These are phyloP conservation scores for Picochlorum costavermella DNA, from an alignment of 139 green algal genomes.

Conservation along the genomic window DNA sequence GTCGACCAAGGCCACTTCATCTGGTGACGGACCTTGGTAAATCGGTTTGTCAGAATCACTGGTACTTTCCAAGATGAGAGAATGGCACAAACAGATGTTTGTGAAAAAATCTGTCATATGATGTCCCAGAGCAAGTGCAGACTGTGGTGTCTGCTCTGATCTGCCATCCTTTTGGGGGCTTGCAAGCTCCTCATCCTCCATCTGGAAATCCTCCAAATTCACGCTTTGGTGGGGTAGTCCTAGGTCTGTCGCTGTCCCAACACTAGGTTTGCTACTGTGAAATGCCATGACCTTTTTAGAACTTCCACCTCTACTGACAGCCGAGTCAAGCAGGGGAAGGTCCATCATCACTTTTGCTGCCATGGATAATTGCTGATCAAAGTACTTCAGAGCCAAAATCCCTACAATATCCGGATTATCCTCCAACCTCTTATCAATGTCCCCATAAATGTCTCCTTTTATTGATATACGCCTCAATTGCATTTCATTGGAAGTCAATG, in stretches of 20 bases:
- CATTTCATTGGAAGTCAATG: slow-evolving; percentile 87
- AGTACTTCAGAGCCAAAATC: slow-evolving; percentile 24
- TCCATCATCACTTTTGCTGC: slow-evolving; percentile 22
- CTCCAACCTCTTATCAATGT: slow-evolving; percentile 32
- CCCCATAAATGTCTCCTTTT: slow-evolving; percentile 35
- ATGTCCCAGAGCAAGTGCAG: slow-evolving; percentile 22
- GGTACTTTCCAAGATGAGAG: slow-evolving; percentile 46
- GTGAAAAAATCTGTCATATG: slow-evolving; percentile 56
- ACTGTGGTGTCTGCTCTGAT: not conserved
- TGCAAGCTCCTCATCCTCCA: not conserved
- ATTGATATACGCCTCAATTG: slow-evolving; percentile 48
- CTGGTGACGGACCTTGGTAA: slow-evolving; percentile 76
- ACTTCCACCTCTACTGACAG: slow-evolving; percentile 35
- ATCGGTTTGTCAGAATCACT: slow-evolving; percentile 7
- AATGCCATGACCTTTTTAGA: slow-evolving; percentile 21
- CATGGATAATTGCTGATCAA: slow-evolving; percentile 34
- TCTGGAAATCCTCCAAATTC: not conserved
- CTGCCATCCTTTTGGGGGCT: not conserved
- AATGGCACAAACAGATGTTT: slow-evolving; percentile 59
- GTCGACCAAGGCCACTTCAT: slow-evolving; percentile 93
- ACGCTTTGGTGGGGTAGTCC: not conserved
- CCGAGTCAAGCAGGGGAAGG: slow-evolving; percentile 17
- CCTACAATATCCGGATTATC: slow-evolving; percentile 19
- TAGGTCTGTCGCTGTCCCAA: slow-evolving; percentile 6
- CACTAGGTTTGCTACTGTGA: slow-evolving; percentile 18